phyloP scores from a whole-genome alignment of 108 stramenopile genomes.

The Nannochloropsis salina region DNA sequence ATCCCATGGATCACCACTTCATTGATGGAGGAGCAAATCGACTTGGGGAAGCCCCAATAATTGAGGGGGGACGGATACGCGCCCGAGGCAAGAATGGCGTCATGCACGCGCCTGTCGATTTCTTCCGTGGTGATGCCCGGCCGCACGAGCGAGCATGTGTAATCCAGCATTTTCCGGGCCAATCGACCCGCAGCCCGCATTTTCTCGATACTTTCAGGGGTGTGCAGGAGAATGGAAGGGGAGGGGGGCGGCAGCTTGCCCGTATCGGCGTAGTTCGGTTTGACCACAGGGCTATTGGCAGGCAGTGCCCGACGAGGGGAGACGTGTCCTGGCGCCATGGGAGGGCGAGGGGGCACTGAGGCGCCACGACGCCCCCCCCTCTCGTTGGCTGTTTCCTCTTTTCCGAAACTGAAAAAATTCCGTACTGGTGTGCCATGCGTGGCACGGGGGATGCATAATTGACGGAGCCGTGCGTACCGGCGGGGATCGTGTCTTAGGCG shows the following conservation, averaged over 20 bases:
- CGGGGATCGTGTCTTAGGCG: too few species aligned
- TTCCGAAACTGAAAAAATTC: conserved; percentile 5
- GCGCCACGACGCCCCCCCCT: not conserved
- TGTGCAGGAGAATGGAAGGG: not conserved
- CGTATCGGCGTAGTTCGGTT: not conserved
- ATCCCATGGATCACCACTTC: conserved; percentile 79
- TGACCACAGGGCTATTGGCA: not conserved
- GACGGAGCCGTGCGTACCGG: too few species aligned
- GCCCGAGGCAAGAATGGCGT: conserved; percentile 47
- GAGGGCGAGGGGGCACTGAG: not conserved
- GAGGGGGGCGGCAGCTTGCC: not conserved
- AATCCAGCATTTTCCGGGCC: conserved; percentile 42
- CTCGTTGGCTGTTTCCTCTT: not conserved
- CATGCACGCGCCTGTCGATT: conserved; percentile 48
- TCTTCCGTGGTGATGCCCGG: conserved; percentile 66
- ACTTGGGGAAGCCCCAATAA: conserved; percentile 81
- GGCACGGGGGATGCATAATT: too few species aligned
- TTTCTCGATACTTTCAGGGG: not conserved
- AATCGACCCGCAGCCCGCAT: conserved; percentile 29
- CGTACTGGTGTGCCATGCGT: not conserved
- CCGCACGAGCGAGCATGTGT: conserved; percentile 36
- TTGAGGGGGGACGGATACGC: conserved; percentile 58
- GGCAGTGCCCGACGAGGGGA: not conserved
- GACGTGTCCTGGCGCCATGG: conserved; percentile 9
- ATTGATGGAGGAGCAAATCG: conserved; percentile 93